Evolutionary conservation across 441 rosid species (phyloP).

Genomic region (Adansonia madagascariensis): DNA sequence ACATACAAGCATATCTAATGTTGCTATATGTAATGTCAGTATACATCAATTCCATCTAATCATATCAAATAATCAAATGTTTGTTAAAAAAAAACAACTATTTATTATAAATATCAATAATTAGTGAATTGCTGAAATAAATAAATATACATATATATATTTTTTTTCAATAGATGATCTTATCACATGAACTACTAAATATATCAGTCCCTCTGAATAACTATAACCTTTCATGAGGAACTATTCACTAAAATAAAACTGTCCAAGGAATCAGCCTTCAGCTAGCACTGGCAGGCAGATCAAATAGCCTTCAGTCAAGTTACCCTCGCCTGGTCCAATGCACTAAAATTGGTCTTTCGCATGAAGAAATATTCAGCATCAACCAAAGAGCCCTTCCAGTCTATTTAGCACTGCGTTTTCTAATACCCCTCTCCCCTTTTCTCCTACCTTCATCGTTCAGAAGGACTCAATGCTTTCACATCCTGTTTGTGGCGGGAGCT

Average conservation of each 20-base stretch:
- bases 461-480: constrained; percentile 53
- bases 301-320: constrained; percentile 62
- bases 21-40: too few relatives aligned
- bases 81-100: too few relatives aligned
- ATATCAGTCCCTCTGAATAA: neutral
- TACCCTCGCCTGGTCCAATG: constrained; percentile 70
- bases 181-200: neutral
- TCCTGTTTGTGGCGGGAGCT: constrained; percentile 68
- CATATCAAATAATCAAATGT: too few relatives aligned
- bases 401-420: constrained; percentile 49
- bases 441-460: constrained; percentile 63
- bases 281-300: constrained; percentile 66
- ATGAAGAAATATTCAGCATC: constrained; percentile 63
- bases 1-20: too few relatives aligned
- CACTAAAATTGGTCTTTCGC: constrained; percentile 89
- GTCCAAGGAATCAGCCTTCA: constrained; percentile 80
- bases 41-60: too few relatives aligned
- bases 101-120: too few relatives aligned
- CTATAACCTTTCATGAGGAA: neutral
- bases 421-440: constrained; percentile 51
- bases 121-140: too few relatives aligned
- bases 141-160: too few relatives aligned
- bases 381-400: constrained; percentile 56
- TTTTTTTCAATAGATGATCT: neutral
- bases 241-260: constrained; percentile 35